Conservation (phyloP, 176 grass and related monocot species). For the Bromus sterilis region DNA sequence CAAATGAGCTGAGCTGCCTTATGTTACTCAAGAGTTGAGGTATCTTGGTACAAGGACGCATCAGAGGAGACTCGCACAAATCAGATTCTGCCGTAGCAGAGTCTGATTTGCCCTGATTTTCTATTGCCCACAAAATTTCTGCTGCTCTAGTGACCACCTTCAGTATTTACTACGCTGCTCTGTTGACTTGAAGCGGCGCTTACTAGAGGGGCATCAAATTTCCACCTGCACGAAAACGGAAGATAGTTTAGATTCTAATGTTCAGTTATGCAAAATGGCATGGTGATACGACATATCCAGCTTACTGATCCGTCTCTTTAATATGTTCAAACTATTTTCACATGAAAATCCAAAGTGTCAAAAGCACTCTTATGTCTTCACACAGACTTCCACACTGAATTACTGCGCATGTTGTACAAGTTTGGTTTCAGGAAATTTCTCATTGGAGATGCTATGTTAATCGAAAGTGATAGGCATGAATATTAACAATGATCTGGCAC, state of each 20-base stretch:
- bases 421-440: background rate
- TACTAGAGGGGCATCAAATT: conserved; percentile 38
- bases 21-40: background rate
- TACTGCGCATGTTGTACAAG: background rate
- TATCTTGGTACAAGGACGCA: conserved; percentile 17
- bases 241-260: background rate
- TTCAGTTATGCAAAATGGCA: background rate
- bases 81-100: background rate
- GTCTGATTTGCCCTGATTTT: conserved; percentile 21
- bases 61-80: conserved; percentile 15
- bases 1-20: background rate
- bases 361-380: background rate
- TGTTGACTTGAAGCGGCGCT: conserved; percentile 18
- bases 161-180: conserved; percentile 13
- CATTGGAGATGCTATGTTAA: background rate
- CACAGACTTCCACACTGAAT: background rate
- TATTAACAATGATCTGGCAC: conserved; percentile 29
- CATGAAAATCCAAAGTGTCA: background rate
- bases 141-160: conserved; percentile 20
- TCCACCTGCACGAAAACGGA: conserved; percentile 39
- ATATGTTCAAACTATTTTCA: background rate
- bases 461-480: conserved; percentile 3
- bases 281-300: background rate
- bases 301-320: background rate
- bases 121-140: conserved; percentile 16